Conservation (phyloP, 352 stramenopile species). For the Globisporangium middletonii region DNA sequence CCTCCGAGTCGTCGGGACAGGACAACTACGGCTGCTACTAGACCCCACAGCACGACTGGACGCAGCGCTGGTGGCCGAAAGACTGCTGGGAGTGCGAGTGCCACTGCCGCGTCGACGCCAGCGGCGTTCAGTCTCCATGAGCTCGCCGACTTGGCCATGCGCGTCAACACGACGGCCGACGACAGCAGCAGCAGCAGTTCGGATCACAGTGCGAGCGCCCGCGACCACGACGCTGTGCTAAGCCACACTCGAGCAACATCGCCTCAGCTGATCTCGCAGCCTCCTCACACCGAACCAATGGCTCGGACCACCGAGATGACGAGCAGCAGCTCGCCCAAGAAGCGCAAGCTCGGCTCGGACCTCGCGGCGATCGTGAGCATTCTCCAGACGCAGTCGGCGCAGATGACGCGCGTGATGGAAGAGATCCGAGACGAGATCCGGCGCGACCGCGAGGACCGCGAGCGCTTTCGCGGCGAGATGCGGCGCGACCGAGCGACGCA, state of each 20-base stretch:
- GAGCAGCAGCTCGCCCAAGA: background rate
- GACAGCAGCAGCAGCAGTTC: background rate
- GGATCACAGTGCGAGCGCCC: background rate
- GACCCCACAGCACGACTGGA: background rate
- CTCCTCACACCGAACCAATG: background rate
- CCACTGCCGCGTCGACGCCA: background rate
- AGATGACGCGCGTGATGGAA: constrained; percentile 6
- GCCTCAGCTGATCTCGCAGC: background rate
- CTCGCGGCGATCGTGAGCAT: constrained; percentile 1
- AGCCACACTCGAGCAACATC: too few species aligned
- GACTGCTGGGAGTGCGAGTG: too few species aligned
- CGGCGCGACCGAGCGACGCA: constrained; percentile 1
- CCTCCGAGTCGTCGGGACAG: too few species aligned
- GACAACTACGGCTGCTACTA: too few species aligned
- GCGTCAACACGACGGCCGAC: constrained; percentile 5
- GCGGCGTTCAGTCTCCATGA: constrained; percentile 6
- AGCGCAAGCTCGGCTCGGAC: background rate
- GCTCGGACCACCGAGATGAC: too few species aligned
- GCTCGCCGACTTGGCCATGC: constrained; percentile 7
- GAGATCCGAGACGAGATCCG: constrained; percentile 13
- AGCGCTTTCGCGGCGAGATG: constrained; percentile 10
- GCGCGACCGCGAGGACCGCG: background rate
- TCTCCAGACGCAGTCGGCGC: constrained; percentile 8
- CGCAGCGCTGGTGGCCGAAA: too few species aligned
- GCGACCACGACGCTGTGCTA: background rate